A percentile compares a stretch with the other conserved stretches of the same genome.
phyloP scores from a whole-genome alignment of 768 basidiomycete species.

The Lentinus tigrinus region DNA sequence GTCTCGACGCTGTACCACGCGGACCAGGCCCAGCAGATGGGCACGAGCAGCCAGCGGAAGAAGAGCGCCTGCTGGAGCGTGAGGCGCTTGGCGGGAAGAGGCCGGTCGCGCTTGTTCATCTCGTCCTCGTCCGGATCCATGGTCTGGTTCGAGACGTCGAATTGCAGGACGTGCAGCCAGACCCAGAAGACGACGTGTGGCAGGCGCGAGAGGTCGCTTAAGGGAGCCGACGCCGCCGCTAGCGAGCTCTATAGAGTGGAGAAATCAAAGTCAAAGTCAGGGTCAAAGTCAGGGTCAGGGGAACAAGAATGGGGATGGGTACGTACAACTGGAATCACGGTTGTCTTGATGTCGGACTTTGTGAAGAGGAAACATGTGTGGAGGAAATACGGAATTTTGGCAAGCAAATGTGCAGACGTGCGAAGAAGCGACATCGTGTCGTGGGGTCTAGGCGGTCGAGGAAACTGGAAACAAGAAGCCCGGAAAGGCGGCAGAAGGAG shows the following conservation, averaged over 20 bases:
- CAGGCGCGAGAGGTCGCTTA: neutral
- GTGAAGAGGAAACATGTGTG: slow-evolving; percentile 37
- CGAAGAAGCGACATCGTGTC: too few species aligned
- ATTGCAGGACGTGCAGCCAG: slow-evolving; percentile 32
- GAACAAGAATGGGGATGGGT: neutral
- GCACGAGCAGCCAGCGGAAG: slow-evolving; percentile 24
- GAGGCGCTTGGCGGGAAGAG: slow-evolving; percentile 25
- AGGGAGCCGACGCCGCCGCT: slow-evolving; percentile 16
- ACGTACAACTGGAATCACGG: slow-evolving; percentile 46
- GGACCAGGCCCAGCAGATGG: slow-evolving; percentile 14
- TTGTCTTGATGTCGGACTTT: slow-evolving; percentile 46
- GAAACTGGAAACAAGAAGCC: too few species aligned
- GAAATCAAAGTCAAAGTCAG: neutral
- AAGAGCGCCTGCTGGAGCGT: slow-evolving; percentile 8
- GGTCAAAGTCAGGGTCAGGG: neutral
- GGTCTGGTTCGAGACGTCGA: slow-evolving; percentile 27
- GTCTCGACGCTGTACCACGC: slow-evolving; percentile 11
- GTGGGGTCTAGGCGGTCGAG: too few species aligned
- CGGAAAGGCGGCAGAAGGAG: too few species aligned
- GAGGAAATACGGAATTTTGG: neutral
- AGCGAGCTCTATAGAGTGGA: slow-evolving; percentile 8
- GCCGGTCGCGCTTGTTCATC: slow-evolving; percentile 26
- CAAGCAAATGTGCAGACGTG: too few species aligned
- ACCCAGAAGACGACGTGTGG: slow-evolving; percentile 23
- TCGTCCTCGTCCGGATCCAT: slow-evolving; percentile 25